Conservation (phyloP, 2,329 filamentous ascomycete genomes). For the Chaetomium strumarium region DNA sequence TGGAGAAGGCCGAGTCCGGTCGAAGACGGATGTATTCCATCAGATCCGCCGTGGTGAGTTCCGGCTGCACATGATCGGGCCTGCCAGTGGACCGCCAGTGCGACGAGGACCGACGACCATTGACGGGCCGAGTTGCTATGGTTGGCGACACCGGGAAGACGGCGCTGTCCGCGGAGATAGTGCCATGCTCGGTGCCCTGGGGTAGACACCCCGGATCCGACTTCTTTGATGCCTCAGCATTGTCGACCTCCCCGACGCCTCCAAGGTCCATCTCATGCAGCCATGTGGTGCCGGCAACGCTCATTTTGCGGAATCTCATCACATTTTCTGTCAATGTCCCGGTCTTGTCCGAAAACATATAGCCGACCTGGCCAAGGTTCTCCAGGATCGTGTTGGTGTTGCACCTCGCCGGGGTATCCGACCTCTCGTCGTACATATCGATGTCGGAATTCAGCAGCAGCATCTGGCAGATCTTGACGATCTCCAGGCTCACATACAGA, state of each 20-base stretch:
- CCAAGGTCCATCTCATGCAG: constrained; percentile 66
- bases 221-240: background rate
- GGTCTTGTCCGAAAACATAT: constrained; percentile 87
- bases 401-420: constrained; percentile 75
- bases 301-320: constrained; percentile 86
- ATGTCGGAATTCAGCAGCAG: constrained; percentile 67
- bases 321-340: constrained; percentile 84
- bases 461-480: constrained; percentile 75
- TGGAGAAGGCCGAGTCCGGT: constrained; percentile 68
- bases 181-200: background rate
- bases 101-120: constrained; percentile 20
- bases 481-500: constrained; percentile 87
- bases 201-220: constrained; percentile 18
- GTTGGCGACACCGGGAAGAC: background rate
- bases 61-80: constrained; percentile 25
- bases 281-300: constrained; percentile 74
- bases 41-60: constrained; percentile 61
- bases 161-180: background rate
- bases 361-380: constrained; percentile 78
- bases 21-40: constrained; percentile 57
- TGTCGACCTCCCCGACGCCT: background rate
- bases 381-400: constrained; percentile 87
- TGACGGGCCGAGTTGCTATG: background rate
- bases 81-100: constrained; percentile 11
- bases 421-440: constrained; percentile 79